A percentile compares a stretch with the other conserved stretches of the same genome.
These are phyloP conservation scores for Nicotiana attenuata DNA, from an alignment of 257 asterid genomes.

Conservation along the genomic window DNA sequence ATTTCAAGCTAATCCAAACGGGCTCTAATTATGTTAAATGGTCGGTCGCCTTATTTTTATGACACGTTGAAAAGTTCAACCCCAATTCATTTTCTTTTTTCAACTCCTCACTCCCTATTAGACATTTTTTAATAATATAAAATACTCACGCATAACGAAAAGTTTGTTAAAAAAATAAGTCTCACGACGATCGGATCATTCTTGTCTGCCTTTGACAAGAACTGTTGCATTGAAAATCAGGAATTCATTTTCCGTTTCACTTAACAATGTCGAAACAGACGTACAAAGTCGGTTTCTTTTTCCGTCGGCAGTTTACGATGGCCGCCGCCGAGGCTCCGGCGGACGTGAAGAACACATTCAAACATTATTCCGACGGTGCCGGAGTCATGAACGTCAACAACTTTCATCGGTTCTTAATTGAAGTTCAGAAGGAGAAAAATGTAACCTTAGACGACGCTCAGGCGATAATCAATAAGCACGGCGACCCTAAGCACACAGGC, in stretches of 20 bases:
- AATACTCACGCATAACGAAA: background rate
- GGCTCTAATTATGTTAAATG: background rate
- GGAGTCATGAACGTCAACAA: constrained; percentile 45
- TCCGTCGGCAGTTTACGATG: constrained; percentile 55
- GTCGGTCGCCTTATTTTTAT: background rate
- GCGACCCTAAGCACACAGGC: constrained; percentile 37
- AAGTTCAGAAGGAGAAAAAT: constrained; percentile 51
- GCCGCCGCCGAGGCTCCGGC: constrained; percentile 62
- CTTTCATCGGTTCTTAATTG: constrained; percentile 55
- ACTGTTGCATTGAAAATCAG: background rate
- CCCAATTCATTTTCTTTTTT: background rate
- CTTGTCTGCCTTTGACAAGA: background rate
- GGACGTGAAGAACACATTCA: constrained; percentile 39
- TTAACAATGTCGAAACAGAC: constrained; percentile 52
- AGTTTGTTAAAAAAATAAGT: background rate
- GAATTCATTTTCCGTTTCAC: background rate
- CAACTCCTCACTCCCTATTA: background rate
- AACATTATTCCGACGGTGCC: constrained; percentile 36
- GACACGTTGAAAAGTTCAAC: background rate
- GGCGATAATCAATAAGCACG: constrained; percentile 34
- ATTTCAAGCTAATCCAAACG: no score
- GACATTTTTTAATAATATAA: background rate
- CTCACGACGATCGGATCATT: background rate
- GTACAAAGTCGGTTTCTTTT: constrained; percentile 69
- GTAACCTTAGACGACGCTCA: constrained; percentile 57